A percentile compares a stretch with the other conserved stretches of the same genome.
Evolutionary conservation across 192 early-diverging fungal genomes (phyloP).

Genomic region (Phycomyces blakesleeanus): DNA sequence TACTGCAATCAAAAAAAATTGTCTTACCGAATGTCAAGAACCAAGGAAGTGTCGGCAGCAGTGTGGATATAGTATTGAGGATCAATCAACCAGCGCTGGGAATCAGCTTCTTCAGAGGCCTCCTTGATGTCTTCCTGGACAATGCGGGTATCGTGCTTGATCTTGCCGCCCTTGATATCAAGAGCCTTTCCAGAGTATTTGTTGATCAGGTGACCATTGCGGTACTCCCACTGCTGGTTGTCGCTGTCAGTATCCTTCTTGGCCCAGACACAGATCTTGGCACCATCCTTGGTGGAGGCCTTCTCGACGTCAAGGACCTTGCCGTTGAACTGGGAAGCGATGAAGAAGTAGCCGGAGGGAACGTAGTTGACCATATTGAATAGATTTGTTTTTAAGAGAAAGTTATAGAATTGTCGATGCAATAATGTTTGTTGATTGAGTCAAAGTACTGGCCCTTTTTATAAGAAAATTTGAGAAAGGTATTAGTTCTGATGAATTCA

Average conservation of each 20-base stretch:
- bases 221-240: constrained; percentile 29
- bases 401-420: too few relatives aligned
- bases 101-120: not conserved
- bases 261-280: constrained; percentile 18
- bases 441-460: too few relatives aligned
- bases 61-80: constrained; percentile 21
- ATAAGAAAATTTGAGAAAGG: too few relatives aligned
- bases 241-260: constrained; percentile 7
- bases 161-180: constrained; percentile 19
- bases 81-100: constrained; percentile 20
- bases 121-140: constrained; percentile 22
- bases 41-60: constrained; percentile 15
- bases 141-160: constrained; percentile 11
- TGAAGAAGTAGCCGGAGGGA: constrained; percentile 12
- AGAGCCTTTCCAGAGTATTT: constrained; percentile 23
- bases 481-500: too few relatives aligned
- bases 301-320: constrained; percentile 21
- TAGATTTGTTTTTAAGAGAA: not conserved
- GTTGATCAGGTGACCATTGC: constrained; percentile 19
- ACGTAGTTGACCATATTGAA: constrained; percentile 4
- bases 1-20: not conserved
- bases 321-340: constrained; percentile 21
- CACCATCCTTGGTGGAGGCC: constrained; percentile 20
- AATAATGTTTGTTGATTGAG: too few relatives aligned
- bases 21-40: constrained; percentile 20